phyloP scores from a whole-genome alignment of 257 asterid species.

The Knoxia roxburghii region DNA sequence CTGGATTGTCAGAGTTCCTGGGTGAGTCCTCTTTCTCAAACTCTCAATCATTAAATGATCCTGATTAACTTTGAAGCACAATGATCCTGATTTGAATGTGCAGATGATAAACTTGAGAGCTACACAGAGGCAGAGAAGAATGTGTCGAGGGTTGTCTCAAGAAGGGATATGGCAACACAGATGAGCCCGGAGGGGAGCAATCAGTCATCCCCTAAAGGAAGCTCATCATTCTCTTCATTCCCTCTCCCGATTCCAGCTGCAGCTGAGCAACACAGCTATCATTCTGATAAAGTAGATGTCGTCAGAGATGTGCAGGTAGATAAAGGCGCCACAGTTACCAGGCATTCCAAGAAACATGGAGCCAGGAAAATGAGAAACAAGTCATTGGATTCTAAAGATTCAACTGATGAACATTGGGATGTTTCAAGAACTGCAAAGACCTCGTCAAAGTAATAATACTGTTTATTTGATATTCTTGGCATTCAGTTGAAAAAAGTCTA shows the following conservation, averaged over 20 bases:
- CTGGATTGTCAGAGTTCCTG: constrained; percentile 29
- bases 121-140: constrained; percentile 35
- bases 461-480: neutral
- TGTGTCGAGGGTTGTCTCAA: constrained; percentile 32
- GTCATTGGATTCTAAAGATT: constrained; percentile 16
- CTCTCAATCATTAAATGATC: no score
- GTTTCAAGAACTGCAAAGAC: constrained; percentile 31
- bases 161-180: constrained; percentile 87
- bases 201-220: constrained; percentile 47
- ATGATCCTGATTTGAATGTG: constrained; percentile 9
- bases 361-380: constrained; percentile 21
- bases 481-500: no score
- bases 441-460: constrained; percentile 35
- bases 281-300: constrained; percentile 42
- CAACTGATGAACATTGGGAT: constrained; percentile 40
- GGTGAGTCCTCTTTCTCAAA: constrained; percentile 23
- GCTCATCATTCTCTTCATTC: constrained; percentile 38
- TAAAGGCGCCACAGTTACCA: constrained; percentile 40
- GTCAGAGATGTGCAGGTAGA: constrained; percentile 81
- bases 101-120: constrained; percentile 42
- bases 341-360: constrained; percentile 34
- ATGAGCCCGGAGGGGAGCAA: constrained; percentile 78
- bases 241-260: constrained; percentile 30
- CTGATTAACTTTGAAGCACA: neutral
- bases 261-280: constrained; percentile 19